phyloP scores from a whole-genome alignment of 2,329 filamentous ascomycete species.

The Falciphora oryzae region DNA sequence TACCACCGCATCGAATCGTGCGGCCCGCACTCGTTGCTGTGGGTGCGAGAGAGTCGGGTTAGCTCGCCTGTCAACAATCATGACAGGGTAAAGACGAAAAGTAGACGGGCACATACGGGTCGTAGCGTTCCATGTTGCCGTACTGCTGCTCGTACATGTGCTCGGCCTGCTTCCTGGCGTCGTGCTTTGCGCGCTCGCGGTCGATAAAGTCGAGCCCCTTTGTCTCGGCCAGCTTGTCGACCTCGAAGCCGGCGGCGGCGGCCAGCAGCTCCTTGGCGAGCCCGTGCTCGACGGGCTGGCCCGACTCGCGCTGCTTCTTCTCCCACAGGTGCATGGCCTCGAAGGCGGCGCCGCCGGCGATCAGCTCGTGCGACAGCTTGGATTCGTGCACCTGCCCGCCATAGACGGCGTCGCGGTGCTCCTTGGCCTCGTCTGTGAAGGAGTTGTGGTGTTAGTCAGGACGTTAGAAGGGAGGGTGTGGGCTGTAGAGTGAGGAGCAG shows the following conservation, averaged over 20 bases:
- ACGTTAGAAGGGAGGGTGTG: too few relatives aligned
- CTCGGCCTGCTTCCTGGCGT: constrained; percentile 53
- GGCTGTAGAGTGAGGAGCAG: too few relatives aligned
- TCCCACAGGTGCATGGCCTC: constrained; percentile 76
- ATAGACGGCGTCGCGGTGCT: constrained; percentile 39
- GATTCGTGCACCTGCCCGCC: constrained; percentile 45
- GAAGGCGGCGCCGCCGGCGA: constrained; percentile 72
- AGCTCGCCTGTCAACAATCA: neutral
- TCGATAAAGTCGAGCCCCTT: constrained; percentile 59
- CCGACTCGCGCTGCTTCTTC: constrained; percentile 65
- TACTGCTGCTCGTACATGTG: constrained; percentile 60
- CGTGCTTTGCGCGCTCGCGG: constrained; percentile 50
- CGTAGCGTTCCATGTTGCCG: constrained; percentile 43
- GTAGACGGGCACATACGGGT: constrained; percentile 42
- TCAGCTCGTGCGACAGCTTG: constrained; percentile 64
- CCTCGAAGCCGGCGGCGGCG: constrained; percentile 66
- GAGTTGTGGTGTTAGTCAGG: too few relatives aligned
- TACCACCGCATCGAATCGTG: constrained; percentile 11
- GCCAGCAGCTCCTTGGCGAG: constrained; percentile 75
- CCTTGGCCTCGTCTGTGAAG: constrained; percentile 38
- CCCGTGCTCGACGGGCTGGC: constrained; percentile 63
- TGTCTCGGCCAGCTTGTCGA: constrained; percentile 69
- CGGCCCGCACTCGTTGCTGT: constrained; percentile 6
- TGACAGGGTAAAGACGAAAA: neutral
- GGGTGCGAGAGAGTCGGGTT: neutral